Evolutionary conservation across 2,329 filamentous ascomycete genomes (phyloP).

Genomic region (Aureobasidium sp.): DNA sequence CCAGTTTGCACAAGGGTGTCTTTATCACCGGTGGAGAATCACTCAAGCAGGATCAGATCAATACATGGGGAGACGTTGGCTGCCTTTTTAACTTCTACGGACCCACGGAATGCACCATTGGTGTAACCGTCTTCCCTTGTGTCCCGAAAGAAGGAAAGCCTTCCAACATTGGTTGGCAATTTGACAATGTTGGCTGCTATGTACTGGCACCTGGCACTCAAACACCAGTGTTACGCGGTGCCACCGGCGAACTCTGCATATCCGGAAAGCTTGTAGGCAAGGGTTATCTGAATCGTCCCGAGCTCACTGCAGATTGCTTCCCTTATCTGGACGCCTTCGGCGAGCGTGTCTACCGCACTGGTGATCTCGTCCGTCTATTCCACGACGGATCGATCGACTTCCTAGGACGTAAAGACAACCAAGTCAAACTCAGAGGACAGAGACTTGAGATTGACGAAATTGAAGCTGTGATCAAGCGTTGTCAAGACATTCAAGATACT

Average conservation of each 20-base stretch:
- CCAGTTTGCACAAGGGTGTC: conserved; percentile 68
- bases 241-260: conserved; percentile 79
- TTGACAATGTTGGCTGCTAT: conserved; percentile 78
- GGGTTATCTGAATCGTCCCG: conserved; percentile 72
- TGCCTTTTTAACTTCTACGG: conserved; percentile 90
- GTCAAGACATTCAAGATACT: conserved; percentile 54
- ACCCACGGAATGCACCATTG: conserved; percentile 87
- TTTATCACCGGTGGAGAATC: conserved; percentile 92
- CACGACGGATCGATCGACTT: conserved; percentile 80
- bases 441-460: conserved; percentile 86
- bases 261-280: conserved; percentile 81
- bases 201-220: conserved; percentile 64
- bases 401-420: conserved; percentile 77
- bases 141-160: conserved; percentile 70
- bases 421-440: conserved; percentile 86
- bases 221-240: conserved; percentile 65
- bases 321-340: conserved; percentile 46
- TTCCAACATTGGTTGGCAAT: conserved; percentile 80
- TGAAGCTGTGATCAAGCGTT: conserved; percentile 66
- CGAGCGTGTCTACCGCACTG: conserved; percentile 67
- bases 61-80: conserved; percentile 68
- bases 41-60: conserved; percentile 79
- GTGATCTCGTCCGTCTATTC: conserved; percentile 75
- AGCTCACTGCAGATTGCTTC: conserved; percentile 72
- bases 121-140: conserved; percentile 79